Evolutionary conservation across 768 basidiomycete species (phyloP).

Genomic region (Amanita thiersii): DNA sequence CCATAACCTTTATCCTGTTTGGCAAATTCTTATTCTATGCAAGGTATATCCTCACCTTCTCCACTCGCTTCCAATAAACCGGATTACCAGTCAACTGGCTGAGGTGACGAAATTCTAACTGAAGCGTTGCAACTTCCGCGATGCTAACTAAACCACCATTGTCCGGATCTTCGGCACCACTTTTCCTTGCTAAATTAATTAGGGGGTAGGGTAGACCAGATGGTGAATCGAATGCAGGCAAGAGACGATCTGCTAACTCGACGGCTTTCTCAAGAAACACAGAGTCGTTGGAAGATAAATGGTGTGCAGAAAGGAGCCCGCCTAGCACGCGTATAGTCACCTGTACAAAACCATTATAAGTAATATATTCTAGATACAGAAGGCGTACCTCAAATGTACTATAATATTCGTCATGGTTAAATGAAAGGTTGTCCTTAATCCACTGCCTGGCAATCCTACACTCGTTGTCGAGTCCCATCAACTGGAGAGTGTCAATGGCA

Average conservation of each 20-base stretch:
- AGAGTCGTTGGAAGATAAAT: conserved; percentile 60
- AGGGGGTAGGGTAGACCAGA: conserved; percentile 76
- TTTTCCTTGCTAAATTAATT: conserved; percentile 58
- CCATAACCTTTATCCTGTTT: conserved; percentile 40
- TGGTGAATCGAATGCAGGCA: conserved; percentile 76
- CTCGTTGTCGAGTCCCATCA: conserved; percentile 80
- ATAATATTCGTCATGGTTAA: conserved; percentile 71
- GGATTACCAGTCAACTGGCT: conserved; percentile 69
- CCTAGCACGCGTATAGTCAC: conserved; percentile 91
- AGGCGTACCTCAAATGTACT: conserved; percentile 83
- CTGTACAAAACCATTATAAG: conserved; percentile 26
- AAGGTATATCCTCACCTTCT: conserved; percentile 51
- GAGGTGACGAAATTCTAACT: conserved; percentile 90
- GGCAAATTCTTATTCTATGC: not conserved
- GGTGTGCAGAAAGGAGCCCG: conserved; percentile 80
- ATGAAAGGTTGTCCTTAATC: conserved; percentile 60
- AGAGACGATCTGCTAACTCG: conserved; percentile 81
- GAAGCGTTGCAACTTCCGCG: conserved; percentile 83
- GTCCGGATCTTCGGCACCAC: conserved; percentile 54
- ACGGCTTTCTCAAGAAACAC: conserved; percentile 70
- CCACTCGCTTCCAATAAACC: conserved; percentile 74
- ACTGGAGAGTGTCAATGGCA: conserved; percentile 77
- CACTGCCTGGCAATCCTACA: conserved; percentile 71
- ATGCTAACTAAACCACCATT: conserved; percentile 62
- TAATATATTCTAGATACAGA: not conserved